Base-by-base conservation (phyloP, 345 rosid genomes). In the Turnera subulata region DNA sequence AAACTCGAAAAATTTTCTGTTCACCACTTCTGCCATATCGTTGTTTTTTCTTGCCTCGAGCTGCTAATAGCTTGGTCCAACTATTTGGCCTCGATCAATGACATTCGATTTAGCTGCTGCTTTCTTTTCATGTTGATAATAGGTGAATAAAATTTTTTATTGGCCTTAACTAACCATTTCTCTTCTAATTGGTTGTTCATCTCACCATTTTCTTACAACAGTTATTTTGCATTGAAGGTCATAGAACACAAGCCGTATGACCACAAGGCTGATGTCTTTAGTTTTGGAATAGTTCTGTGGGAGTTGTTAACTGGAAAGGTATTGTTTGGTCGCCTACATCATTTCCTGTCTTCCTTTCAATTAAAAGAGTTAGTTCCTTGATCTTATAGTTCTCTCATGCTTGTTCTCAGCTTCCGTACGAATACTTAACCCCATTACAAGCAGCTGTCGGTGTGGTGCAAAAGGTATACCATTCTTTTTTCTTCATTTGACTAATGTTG, bases 381-480 rank as follows among this genome's bases (percentile, higher is more conserved):
- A 39, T 39, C 6, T 50, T 26, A 29, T 4, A 4, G 14, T 9
- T 42, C 19, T 42, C 9, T 67, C 69, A 38, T 61, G 77, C 69
- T 67, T 55, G 61, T 66, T 79, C 33, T 23, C 89, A 89, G 97
- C 84, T 89, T 77, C 99, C 99, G 38, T 82, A 93, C 9, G 99
- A 89, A 63, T 84, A 75, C 77, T 64, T 89, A 70, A 93, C 99
- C 62, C 99, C 99, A 43, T 74, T 89, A 71, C 96, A 93, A 72
- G 99, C 99, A 47, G 99, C 99, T 7, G 91, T 93, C 58, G 97
- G 94, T 43, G 99, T 86, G 45, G 99, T 93, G 66, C 97, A 93
- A 66, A 89, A 89, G 97, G 98, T 92, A 80, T 46, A 24, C 11
- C 17, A 16, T 26, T 23, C 17, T 24, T 45, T 48, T 13, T n/a